These are phyloP conservation scores for Penicillium sp. DNA, from an alignment of 2,329 filamentous ascomycete species.

Conservation along the genomic window DNA sequence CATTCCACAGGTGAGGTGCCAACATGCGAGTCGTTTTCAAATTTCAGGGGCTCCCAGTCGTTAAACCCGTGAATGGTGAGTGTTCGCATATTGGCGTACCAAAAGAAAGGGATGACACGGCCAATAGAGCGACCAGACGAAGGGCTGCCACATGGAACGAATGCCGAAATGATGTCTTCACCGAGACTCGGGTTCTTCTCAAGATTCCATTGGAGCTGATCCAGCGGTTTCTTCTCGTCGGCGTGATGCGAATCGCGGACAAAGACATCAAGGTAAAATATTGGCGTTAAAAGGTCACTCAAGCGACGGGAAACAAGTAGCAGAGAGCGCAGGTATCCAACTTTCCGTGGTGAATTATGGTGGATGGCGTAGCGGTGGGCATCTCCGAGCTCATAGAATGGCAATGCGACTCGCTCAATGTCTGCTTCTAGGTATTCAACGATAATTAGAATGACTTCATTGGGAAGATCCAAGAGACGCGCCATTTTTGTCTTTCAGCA, in stretches of 20 bases:
- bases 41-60: conserved; percentile 2
- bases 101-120: background rate
- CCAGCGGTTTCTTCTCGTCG: background rate
- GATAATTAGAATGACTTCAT: conserved; percentile 6
- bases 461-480: conserved; percentile 7
- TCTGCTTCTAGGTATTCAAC: conserved; percentile 5
- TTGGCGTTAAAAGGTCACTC: conserved; percentile 1
- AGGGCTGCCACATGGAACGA: background rate
- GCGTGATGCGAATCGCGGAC: background rate
- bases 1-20: conserved; percentile 7
- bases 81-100: conserved; percentile 1
- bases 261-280: conserved; percentile 9
- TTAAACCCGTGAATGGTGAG: conserved; percentile 6
- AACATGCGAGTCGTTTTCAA: conserved; percentile 5
- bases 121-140: background rate
- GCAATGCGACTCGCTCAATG: background rate
- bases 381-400: conserved; percentile 1
- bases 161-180: conserved; percentile 6
- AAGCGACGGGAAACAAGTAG: background rate
- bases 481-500: conserved; percentile 2
- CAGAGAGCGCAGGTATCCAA: conserved; percentile 7
- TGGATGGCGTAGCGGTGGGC: background rate
- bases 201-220: conserved; percentile 4
- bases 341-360: background rate
- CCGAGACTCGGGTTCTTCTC: background rate